Evolutionary conservation across 345 rosid genomes (phyloP), one percentile per base, ranked within the genome.

Genomic region (Camelina neglecta): DNA sequence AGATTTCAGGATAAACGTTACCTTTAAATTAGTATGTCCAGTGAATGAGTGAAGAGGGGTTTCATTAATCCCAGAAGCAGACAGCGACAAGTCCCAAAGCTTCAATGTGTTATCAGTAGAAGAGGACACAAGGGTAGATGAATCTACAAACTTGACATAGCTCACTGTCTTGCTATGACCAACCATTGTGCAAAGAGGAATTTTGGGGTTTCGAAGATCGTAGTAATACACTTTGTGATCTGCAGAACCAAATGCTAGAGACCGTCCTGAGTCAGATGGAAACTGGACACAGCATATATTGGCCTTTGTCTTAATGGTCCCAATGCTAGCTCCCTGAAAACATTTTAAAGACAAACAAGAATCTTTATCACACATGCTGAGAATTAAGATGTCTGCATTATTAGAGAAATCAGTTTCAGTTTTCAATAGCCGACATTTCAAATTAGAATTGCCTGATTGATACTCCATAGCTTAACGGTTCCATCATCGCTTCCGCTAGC

Each of bases 371-470:
- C 67, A 83, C 77, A 79, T 60, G 38, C 35, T 26, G 44, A 50
- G 29, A 47, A 35, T 2, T 10, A 67, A 67, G 50, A 72, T 36
- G 69, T 35, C 33, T 44, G 12, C n/a, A 73, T 31, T n/a, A 15
- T 41, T 60, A 9, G 69, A 80, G 74, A 83, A 85, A 84, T 77
- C 80, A 88, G 83, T 81, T 90, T 88, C 86, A 80, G 93, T 50
- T 78, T 72, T 67, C 78, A 78, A 44, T 78, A 92, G 92, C 90
- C 89, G 89, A 90, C 85, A 90, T 90, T 86, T 90, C 87, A 90
- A 86, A 87, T 47, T 86, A 86, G 82, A 88, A 88, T 92, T 95
- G 97, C 99, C 97, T 95, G 99, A 90, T 95, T 92, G 96, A 95
- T 92, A 83, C 90, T 95, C 99, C 99, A 95, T 71, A 92, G 96